Conservation (phyloP, 2,329 filamentous ascomycete species). For the Trichothecium roseum region DNA sequence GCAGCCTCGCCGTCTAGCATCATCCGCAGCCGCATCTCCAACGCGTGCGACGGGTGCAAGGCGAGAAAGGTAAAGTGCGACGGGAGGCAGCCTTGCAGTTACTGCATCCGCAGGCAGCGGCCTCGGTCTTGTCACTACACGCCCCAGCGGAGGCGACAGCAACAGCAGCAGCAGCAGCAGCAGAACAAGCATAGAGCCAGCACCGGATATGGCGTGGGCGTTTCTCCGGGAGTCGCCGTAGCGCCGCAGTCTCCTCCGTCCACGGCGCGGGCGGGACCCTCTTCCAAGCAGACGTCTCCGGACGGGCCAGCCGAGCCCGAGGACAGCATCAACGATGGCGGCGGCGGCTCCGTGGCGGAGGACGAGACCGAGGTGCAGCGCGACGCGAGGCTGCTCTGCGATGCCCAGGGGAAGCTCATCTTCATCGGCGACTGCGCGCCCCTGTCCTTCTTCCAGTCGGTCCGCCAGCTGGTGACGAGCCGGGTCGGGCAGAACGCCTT, state of each 20-base stretch:
- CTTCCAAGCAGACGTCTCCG: not conserved
- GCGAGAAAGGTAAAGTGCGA: conserved; percentile 46
- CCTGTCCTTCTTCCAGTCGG: conserved; percentile 44
- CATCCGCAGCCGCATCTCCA: conserved; percentile 34
- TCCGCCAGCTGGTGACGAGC: conserved; percentile 39
- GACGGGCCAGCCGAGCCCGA: conserved; percentile 3
- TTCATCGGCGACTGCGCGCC: conserved; percentile 48
- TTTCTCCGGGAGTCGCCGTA: too few species aligned
- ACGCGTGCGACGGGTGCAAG: conserved; percentile 45
- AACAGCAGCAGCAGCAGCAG: not conserved
- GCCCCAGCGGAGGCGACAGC: conserved; percentile 27
- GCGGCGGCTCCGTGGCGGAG: conserved; percentile 17
- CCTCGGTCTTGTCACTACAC: conserved; percentile 37
- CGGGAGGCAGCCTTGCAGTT: conserved; percentile 39
- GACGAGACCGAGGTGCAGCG: conserved; percentile 45
- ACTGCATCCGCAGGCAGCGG: conserved; percentile 33
- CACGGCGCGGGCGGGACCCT: not conserved
- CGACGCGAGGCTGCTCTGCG: conserved; percentile 39
- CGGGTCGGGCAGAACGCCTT: conserved; percentile 39
- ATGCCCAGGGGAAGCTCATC: conserved; percentile 41
- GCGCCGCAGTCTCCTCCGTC: not conserved
- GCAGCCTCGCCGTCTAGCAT: conserved; percentile 1
- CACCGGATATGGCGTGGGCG: not conserved
- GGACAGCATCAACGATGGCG: not conserved
- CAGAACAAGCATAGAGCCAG: not conserved